Evolutionary conservation across 2,329 filamentous ascomycete species (phyloP), one percentile per base, ranked within the genome.

Genomic region (Clarireedia homoeocarpa): DNA sequence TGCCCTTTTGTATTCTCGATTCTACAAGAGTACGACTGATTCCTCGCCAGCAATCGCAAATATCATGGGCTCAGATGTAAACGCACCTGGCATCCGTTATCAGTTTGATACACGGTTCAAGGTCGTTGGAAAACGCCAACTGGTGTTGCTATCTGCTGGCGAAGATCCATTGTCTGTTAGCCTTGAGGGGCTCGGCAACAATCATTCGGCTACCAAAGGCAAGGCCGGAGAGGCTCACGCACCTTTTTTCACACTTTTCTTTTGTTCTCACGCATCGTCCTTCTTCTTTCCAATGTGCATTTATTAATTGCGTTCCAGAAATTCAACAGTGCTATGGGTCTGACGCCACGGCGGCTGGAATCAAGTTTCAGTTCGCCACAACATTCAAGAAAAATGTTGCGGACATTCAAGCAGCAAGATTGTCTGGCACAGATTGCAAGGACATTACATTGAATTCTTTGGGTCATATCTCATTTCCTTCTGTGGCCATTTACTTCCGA

Each of bases 271-370:
- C 2, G 27, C 6, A 10, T 2, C 4, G 30, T 7, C 2, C 6
- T 15, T 26, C 9, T 42, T 14, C 20, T 6, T 14, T n/a, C 7
- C 2, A 26, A 10, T 44, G 38, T 24, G 53, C 40, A 17, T 14
- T n/a, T 58, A 30, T 59, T 61, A 49, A 61, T 52, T 14, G 2
- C 30, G 4, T 30, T 24, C 20, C 48, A 58, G 56, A 59, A 42
- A 40, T 51, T 17, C 54, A 53, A 36, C n/a, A 40, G 6, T 58
- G 54, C 46, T 62, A 61, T 46, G 63, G 62, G 5, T 59, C 75
- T 76, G 64, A 84, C 78, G 65, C 80, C 80, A 65, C 82, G 81
- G 62, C 73, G 78, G 4, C 60, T 39, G 59, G 53, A 39, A 52
- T 65, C 44, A 48, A 20, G 46, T 62, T 60, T 15, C 57, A 62